phyloP scores from a whole-genome alignment of 179 eudicot species.

The Pouteria campechiana region DNA sequence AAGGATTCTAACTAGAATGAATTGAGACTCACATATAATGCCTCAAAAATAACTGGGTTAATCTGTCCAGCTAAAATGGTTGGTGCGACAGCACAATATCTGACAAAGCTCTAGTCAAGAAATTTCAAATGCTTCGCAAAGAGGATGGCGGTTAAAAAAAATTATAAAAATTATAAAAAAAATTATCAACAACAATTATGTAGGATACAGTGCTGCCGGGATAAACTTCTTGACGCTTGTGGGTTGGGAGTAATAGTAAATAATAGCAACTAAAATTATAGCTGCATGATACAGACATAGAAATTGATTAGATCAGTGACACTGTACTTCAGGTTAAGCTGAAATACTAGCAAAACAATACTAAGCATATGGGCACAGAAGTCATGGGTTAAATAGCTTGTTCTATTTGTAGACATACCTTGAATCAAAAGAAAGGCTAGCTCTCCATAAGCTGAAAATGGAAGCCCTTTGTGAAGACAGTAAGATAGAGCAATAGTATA shows the following conservation, averaged over 20 bases:
- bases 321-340: neutral
- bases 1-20: too few relatives aligned
- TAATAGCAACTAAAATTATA: constrained; percentile 65
- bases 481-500: constrained; percentile 91
- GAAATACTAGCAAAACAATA: too few relatives aligned
- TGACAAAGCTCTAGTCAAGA: constrained; percentile 23
- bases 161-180: neutral
- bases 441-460: constrained; percentile 97
- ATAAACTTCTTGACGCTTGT: constrained; percentile 65
- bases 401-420: too few relatives aligned
- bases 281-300: constrained; percentile 34
- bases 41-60: constrained; percentile 88
- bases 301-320: constrained; percentile 5
- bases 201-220: constrained; percentile 79
- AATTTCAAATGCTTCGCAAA: too few relatives aligned
- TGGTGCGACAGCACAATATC: constrained; percentile 91
- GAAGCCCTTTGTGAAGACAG: constrained; percentile 95
- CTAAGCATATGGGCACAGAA: too few relatives aligned
- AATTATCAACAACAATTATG: neutral
- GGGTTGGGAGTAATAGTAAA: constrained; percentile 82
- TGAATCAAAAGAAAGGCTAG: constrained; percentile 74
- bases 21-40: constrained; percentile 65
- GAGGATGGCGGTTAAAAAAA: too few relatives aligned
- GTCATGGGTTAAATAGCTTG: too few relatives aligned
- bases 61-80: constrained; percentile 80